A percentile compares a stretch with the other conserved stretches of the same genome.
These are phyloP conservation scores for Torrubiellomyces zombiae DNA, from an alignment of 2,329 filamentous ascomycete genomes.

Conservation along the genomic window DNA sequence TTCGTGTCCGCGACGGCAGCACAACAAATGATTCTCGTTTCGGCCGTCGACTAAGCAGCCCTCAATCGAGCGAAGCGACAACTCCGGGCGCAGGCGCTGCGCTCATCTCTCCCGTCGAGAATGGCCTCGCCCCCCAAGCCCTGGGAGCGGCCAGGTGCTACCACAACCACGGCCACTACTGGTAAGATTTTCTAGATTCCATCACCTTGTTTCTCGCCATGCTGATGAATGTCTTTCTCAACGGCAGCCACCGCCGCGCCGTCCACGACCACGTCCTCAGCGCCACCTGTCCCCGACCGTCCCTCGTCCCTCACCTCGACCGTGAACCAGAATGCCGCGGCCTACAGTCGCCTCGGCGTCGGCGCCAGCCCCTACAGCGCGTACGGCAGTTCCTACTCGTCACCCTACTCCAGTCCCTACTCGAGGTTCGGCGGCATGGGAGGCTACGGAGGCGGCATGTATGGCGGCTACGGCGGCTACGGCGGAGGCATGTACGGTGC, in stretches of 20 bases:
- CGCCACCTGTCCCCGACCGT: constrained; percentile 63
- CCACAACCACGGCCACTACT: constrained; percentile 21
- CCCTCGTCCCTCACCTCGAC: constrained; percentile 62
- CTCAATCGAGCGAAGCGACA: too few relatives aligned
- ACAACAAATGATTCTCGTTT: constrained; percentile 1
- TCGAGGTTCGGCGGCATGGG: constrained; percentile 32
- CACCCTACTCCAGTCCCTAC: constrained; percentile 24
- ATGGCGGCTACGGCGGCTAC: constrained; percentile 27
- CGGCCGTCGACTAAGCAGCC: not conserved
- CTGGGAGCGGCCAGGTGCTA: constrained; percentile 71
- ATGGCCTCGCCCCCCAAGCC: constrained; percentile 88
- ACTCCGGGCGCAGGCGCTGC: not conserved
- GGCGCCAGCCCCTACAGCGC: constrained; percentile 35
- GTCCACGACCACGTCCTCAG: constrained; percentile 24
- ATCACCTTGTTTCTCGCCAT: constrained; percentile 5
- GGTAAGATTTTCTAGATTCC: constrained; percentile 25
- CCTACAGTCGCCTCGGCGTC: constrained; percentile 44
- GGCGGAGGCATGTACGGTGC: constrained; percentile 27
- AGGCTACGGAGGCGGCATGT: constrained; percentile 21
- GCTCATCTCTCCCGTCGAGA: not conserved
- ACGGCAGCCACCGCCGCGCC: constrained; percentile 11
- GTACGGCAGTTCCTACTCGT: constrained; percentile 20
- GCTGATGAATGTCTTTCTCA: too few relatives aligned
- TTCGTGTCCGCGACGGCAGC: too few relatives aligned
- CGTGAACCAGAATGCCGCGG: constrained; percentile 76